Evolutionary conservation across 495 filamentous ascomycete genomes (phyloP).

Genomic region (Hyphodiscus hymeniophilus): DNA sequence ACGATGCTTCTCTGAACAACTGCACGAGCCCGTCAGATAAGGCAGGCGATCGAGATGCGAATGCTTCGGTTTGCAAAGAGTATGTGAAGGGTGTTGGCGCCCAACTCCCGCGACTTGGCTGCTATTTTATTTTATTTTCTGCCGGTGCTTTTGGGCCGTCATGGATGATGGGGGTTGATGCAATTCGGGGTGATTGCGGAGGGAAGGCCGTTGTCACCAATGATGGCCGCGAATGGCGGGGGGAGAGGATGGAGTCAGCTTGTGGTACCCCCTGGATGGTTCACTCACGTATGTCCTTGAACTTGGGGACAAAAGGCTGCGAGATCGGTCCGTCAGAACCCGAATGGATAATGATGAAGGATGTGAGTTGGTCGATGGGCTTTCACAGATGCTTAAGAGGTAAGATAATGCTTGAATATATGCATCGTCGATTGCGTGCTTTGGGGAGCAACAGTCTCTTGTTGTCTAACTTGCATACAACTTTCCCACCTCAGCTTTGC

Average conservation of each 20-base stretch:
- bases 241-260: no score
- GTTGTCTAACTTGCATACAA: no score
- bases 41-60: not conserved
- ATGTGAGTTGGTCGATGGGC: no score
- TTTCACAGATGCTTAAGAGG: no score
- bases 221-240: not conserved
- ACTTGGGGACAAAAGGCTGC: not conserved
- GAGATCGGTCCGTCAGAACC: not conserved
- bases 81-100: not conserved
- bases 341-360: no score
- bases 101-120: no score
- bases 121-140: no score
- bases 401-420: no score
- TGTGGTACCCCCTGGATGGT: not conserved
- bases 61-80: not conserved
- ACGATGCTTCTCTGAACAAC: not conserved
- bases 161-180: not conserved
- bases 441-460: no score
- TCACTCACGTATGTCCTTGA: not conserved
- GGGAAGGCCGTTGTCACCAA: not conserved
- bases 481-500: no score
- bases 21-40: not conserved
- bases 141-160: not conserved
- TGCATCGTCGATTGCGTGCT: no score
- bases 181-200: not conserved